phyloP scores from a whole-genome alignment of 805 yeast genomes.

The Torulaspora gathmanii region DNA sequence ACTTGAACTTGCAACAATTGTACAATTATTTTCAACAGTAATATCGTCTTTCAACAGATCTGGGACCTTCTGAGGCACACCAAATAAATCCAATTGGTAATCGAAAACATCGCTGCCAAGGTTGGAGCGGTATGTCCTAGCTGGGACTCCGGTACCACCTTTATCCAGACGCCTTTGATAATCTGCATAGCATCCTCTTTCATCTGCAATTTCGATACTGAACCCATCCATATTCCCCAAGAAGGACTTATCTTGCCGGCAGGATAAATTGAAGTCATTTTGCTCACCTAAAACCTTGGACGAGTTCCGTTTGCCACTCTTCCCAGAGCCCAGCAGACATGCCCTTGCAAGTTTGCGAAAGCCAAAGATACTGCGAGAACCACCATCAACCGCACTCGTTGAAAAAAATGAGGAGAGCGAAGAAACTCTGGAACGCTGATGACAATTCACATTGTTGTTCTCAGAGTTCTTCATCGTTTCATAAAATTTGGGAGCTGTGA shows the following conservation, averaged over 20 bases:
- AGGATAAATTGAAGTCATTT: neutral
- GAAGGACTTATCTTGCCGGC: neutral
- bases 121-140: slow-evolving; percentile 5
- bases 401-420: slow-evolving; percentile 18
- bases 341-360: slow-evolving; percentile 28
- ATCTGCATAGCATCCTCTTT: neutral
- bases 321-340: slow-evolving; percentile 19
- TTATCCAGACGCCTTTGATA: neutral
- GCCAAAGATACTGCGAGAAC: slow-evolving; percentile 24
- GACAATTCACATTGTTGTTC: neutral
- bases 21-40: neutral
- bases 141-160: neutral
- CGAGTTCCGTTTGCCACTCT: slow-evolving; percentile 2
- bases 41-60: slow-evolving; percentile 12
- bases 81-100: slow-evolving; percentile 12
- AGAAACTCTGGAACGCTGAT: slow-evolving; percentile 9
- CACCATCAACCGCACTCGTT: slow-evolving; percentile 8
- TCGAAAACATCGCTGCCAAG: slow-evolving; percentile 11
- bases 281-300: neutral
- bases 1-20: slow-evolving; percentile 1
- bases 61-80: slow-evolving; percentile 14
- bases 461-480: slow-evolving; percentile 5
- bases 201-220: neutral
- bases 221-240: neutral
- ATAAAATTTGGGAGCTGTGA: slow-evolving; percentile 4